A percentile compares a stretch with the other conserved stretches of the same genome.
Evolutionary conservation across 768 basidiomycete species (phyloP).

Genomic region (Mrakia hoshinonis): DNA sequence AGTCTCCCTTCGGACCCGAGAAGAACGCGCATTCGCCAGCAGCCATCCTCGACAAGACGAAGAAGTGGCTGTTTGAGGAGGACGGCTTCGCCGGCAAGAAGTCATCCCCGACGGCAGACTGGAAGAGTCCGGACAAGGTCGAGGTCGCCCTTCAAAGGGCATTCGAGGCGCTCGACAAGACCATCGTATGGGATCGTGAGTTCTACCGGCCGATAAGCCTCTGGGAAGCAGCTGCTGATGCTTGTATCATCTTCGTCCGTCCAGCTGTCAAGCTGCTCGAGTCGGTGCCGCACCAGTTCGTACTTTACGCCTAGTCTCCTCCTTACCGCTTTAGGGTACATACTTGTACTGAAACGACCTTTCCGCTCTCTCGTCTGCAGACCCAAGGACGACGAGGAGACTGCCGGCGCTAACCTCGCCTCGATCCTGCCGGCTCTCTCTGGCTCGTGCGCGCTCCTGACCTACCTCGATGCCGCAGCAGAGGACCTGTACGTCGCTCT

Average conservation of each 20-base stretch:
- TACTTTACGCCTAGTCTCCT: conserved; percentile 45
- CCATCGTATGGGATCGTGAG: conserved; percentile 27
- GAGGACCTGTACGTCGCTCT: conserved; percentile 80
- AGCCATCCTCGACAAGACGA: conserved; percentile 29
- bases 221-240: neutral
- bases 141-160: neutral
- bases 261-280: conserved; percentile 14
- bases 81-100: conserved; percentile 3
- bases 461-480: conserved; percentile 74
- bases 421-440: conserved; percentile 73
- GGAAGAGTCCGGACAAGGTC: conserved; percentile 5
- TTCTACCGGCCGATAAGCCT: neutral
- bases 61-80: conserved; percentile 37
- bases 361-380: neutral
- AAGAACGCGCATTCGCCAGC: conserved; percentile 1
- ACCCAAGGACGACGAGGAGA: conserved; percentile 47
- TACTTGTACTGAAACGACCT: conserved; percentile 39
- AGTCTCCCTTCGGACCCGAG: conserved; percentile 19
- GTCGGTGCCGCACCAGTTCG: conserved; percentile 35
- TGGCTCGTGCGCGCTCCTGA: conserved; percentile 87
- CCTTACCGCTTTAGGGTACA: conserved; percentile 6
- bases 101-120: neutral
- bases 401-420: conserved; percentile 56
- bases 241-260: neutral
- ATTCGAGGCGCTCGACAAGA: conserved; percentile 17